phyloP scores from a whole-genome alignment of 768 basidiomycete species.

The Mycena rosella region DNA sequence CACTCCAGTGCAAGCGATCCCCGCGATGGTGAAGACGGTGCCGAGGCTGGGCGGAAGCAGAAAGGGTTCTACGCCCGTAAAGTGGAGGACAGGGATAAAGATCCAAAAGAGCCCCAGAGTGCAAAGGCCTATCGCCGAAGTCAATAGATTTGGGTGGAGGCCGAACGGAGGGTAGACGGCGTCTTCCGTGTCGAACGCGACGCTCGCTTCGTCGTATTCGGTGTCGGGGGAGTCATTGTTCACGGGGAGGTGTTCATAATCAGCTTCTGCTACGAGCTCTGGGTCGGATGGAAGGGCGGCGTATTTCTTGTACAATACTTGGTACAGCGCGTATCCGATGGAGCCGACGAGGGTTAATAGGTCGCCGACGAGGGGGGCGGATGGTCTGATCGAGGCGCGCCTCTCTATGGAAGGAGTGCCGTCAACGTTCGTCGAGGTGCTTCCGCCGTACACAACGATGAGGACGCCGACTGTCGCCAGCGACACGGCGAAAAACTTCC shows the following conservation, averaged over 20 bases:
- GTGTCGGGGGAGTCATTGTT: slow-evolving; percentile 47
- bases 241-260: slow-evolving; percentile 61
- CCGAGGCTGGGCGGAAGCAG: slow-evolving; percentile 65
- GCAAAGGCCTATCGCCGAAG: slow-evolving; percentile 81
- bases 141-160: slow-evolving; percentile 86
- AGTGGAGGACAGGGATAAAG: slow-evolving; percentile 81
- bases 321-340: slow-evolving; percentile 80
- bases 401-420: slow-evolving; percentile 29
- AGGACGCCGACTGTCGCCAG: slow-evolving; percentile 87
- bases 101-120: slow-evolving; percentile 85
- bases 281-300: slow-evolving; percentile 78
- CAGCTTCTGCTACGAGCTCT: slow-evolving; percentile 56
- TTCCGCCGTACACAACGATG: slow-evolving; percentile 86
- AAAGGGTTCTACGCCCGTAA: slow-evolving; percentile 74
- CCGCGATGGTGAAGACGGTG: slow-evolving; percentile 66
- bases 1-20: slow-evolving; percentile 79
- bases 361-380: slow-evolving; percentile 78
- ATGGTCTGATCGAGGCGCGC: slow-evolving; percentile 45
- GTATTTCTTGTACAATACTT: slow-evolving; percentile 88
- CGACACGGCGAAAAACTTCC: slow-evolving; percentile 77
- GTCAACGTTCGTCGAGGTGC: slow-evolving; percentile 43
- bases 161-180: slow-evolving; percentile 79
- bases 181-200: slow-evolving; percentile 42
- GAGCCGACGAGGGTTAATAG: slow-evolving; percentile 80
- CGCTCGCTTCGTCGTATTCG: slow-evolving; percentile 30